Percentiles rank a stretch among this genome's conserved stretches.
Conservation (phyloP, 331 rosid genomes). For the Quercus tomentella region DNA sequence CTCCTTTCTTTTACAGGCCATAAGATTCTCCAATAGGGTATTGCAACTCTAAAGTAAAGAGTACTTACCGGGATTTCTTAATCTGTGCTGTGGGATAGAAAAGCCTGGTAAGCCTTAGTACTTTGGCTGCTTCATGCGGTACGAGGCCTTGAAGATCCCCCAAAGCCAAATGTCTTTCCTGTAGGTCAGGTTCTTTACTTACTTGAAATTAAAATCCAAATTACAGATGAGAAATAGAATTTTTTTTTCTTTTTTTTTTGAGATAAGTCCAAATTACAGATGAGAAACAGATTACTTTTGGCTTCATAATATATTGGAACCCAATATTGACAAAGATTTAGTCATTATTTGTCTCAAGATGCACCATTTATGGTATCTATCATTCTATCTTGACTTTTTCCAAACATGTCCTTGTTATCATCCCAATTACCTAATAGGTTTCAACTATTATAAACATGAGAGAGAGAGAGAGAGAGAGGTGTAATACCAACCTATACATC, state of each 20-base stretch:
- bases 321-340: too few species aligned
- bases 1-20: not conserved
- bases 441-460: too few species aligned
- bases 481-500: too few species aligned
- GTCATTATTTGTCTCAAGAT: too few species aligned
- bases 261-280: too few species aligned
- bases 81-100: conserved; percentile 40
- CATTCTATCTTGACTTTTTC: not conserved
- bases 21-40: not conserved
- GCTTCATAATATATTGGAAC: not conserved
- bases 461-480: too few species aligned
- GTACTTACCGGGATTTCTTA: conserved; percentile 75
- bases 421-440: not conserved
- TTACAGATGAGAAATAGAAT: too few species aligned
- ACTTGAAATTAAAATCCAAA: conserved; percentile 36
- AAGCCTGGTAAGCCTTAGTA: conserved; percentile 50
- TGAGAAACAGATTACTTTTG: too few species aligned
- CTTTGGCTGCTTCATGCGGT: conserved; percentile 36
- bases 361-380: not conserved
- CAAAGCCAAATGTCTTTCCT: conserved; percentile 90
- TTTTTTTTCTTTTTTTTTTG: too few species aligned
- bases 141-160: not conserved
- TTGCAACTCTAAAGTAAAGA: not conserved
- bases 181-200: conserved; percentile 56
- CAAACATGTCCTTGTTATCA: not conserved